Base-by-base conservation (phyloP, 306 rosid species). In the Fragaria ananassa region DNA sequence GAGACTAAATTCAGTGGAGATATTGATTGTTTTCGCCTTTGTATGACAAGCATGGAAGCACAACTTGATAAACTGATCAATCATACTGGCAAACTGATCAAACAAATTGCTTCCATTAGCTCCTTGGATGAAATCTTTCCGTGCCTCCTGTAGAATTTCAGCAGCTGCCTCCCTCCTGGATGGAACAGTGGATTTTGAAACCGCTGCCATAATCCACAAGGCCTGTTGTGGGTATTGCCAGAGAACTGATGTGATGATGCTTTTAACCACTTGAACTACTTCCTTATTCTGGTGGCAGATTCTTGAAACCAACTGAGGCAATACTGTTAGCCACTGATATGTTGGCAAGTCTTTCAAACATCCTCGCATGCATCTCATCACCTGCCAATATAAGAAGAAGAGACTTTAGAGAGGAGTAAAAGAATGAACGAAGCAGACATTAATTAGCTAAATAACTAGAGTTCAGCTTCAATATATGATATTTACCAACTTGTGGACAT, bases 161-260 rank as follows among this genome's bases (percentile, higher is more conserved):
- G 97, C 88, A 19, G 99, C 97, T 57, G 97, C 97, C 80, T 90
- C 97, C 39, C 88, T 81, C 92, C 99, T 89, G 60, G 99, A 95
- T 77, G 92, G 91, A 84, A 95, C 92, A 45, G 91, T 88, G 25
- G 97, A 92, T 83, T 92, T 95, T 81, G 97, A 95, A 85, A 95
- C 97, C 57, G 99, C 99, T 21, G 97, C 99, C 99, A 95, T 92
- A 76, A 95, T 89, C 99, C 99, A 95, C 13, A 95, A 88, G 68
- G 92, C 92, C 78, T 95, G 98, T 70, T 92, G 98, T 50, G 99
- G 97, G 78, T 92, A 92, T 77, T 88, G 87, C 27, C 82, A 85
- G 71, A 95, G 91, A 88, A 95, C 97, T 71, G 91, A 92, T 83
- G 93, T 85, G 79, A 92, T 92, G 53, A 90, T 88, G 82, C 51